A percentile compares a stretch with the other conserved stretches of the same genome.
phyloP scores from a whole-genome alignment of 345 rosid species.

The Euphorbia tirucalli region DNA sequence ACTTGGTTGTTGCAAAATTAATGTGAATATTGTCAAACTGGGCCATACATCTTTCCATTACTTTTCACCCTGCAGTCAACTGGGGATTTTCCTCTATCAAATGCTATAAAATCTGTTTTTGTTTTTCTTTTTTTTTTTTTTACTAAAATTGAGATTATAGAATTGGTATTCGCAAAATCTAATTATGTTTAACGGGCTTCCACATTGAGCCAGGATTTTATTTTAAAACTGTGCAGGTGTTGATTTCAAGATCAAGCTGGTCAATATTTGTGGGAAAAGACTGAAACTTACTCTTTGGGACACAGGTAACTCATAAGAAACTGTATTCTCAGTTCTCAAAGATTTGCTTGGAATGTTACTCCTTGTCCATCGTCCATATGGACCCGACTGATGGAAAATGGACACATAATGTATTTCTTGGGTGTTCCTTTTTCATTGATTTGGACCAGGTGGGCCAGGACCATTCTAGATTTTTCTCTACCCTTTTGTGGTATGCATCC shows the following conservation, averaged over 20 bases:
- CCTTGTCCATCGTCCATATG: no score
- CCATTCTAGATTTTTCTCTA: no score
- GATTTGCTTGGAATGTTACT: not conserved
- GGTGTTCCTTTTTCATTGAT: no score
- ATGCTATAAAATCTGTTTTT: not conserved
- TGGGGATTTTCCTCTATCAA: no score
- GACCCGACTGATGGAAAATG: no score
- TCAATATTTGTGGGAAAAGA: slow-evolving; percentile 65
- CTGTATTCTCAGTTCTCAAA: not conserved
- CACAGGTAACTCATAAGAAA: slow-evolving; percentile 51
- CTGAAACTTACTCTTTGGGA: slow-evolving; percentile 97
- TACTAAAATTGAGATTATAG: not conserved
- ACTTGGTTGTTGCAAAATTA: not conserved
- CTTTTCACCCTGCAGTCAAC: no score
- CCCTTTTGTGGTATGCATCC: no score
- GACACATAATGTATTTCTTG: no score
- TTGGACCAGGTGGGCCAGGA: no score
- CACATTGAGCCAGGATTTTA: not conserved
- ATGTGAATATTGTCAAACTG: not conserved
- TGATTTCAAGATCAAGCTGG: slow-evolving; percentile 85
- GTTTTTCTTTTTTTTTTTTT: not conserved
- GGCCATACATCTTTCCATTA: no score
- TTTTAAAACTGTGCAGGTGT: slow-evolving; percentile 55
- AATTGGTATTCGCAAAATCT: not conserved
- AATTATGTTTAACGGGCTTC: not conserved